Base-by-base conservation (phyloP, 352 stramenopile genomes). In the Plasmopara muralis region DNA sequence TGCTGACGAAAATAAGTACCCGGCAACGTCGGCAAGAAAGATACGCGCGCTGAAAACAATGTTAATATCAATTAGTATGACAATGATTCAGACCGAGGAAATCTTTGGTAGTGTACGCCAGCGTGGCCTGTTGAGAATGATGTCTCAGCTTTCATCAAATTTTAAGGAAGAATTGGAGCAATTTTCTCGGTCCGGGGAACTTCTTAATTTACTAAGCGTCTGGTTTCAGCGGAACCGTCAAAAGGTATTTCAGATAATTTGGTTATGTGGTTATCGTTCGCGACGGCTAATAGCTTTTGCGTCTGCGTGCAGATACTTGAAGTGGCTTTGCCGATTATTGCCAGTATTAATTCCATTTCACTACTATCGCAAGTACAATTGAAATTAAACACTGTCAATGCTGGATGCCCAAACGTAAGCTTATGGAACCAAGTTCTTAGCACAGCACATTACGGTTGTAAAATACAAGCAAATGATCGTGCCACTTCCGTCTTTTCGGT, bases 1-100 rank as follows among this genome's bases (percentile, higher is more conserved):
- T 4, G 31, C 45, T 0, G 59, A 70, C 13, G 47, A 54, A 3
- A 45, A 53, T 3, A 37, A 41, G 28, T 53, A 35, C 0, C 25
- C 56, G 9, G 41, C 53, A 20, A 39, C 64, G 28, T 38, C 13
- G 16, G 55, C 44, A 0, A 47, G 60, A 41, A 61, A 69, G 46
- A 59, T 81, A 28, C 63, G 62, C 9, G 46, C 61, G 9, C 47
- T 91, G 46, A 63, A 67, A n/a, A 35, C 80, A 6, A 79, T 85
- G 57, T 60, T 91, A 46, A 83, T 77, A 25, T 76, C 74, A 0
- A 63, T 88, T 5, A 72, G 70, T 7, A 43, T 78, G 55, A 86
- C 77, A 7, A 52, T 88, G 16, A 47, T 61, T 4, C 76, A 91
- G 8, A 57, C 72, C 4, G 64, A 85, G 33, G 60, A 76, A 14